Evolutionary conservation across 2,329 filamentous ascomycete species (phyloP).

Genomic region (Allantophomopsis cytisporea): DNA sequence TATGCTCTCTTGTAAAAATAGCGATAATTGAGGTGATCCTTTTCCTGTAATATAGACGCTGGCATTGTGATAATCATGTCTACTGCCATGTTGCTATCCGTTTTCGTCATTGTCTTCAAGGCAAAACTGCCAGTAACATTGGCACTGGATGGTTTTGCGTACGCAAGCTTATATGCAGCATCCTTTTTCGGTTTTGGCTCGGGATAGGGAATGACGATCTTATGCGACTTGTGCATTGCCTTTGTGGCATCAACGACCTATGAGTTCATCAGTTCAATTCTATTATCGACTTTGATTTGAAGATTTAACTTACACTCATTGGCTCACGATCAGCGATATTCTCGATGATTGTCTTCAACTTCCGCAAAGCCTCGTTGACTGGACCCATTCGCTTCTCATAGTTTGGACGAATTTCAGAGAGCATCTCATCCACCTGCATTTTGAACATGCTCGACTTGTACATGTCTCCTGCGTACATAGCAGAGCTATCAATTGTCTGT

Average conservation of each 20-base stretch:
- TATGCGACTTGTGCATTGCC: conserved; percentile 51
- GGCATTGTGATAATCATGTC: conserved; percentile 89
- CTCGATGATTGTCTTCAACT: conserved; percentile 42
- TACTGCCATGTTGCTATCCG: conserved; percentile 43
- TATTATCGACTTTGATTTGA: too few relatives aligned
- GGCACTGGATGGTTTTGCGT: conserved; percentile 60
- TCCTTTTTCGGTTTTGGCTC: conserved; percentile 64
- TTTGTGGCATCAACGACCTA: conserved; percentile 57
- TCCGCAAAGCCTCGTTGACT: conserved; percentile 37
- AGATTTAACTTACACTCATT: conserved; percentile 10
- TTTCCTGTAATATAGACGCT: conserved; percentile 67
- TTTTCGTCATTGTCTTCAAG: conserved; percentile 58
- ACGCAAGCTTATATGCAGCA: conserved; percentile 70
- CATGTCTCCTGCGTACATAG: conserved; percentile 24
- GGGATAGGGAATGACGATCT: conserved; percentile 70
- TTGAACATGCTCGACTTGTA: conserved; percentile 57
- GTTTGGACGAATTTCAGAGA: conserved; percentile 40
- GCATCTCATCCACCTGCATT: conserved; percentile 50
- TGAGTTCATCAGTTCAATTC: neutral
- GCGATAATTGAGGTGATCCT: conserved; percentile 84
- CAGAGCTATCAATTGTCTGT: conserved; percentile 14
- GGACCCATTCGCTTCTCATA: conserved; percentile 40
- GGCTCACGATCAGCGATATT: conserved; percentile 33
- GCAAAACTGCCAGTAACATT: conserved; percentile 87
- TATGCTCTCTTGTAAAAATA: conserved; percentile 94